Evolutionary conservation across 148 eudicot species (phyloP).

Genomic region (Polygonum maritimum): DNA sequence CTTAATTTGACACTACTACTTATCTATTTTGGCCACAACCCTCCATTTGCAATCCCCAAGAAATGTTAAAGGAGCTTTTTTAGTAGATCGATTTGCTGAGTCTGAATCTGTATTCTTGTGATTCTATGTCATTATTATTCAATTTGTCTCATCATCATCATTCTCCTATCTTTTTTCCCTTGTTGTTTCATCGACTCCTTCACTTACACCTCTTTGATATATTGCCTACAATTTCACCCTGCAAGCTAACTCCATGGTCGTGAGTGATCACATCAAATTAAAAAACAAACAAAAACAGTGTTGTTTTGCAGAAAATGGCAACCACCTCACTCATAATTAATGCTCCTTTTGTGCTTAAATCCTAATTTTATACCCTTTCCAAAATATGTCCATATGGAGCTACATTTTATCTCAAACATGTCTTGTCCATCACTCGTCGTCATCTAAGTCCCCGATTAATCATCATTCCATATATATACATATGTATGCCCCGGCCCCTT

Average conservation of each 20-base stretch:
- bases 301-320: neutral
- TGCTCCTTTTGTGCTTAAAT: neutral
- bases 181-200: neutral
- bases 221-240: neutral
- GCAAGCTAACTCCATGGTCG: neutral
- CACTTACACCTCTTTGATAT: neutral
- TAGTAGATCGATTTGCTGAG: neutral
- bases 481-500: neutral
- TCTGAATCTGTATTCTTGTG: neutral
- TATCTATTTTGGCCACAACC: neutral
- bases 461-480: neutral
- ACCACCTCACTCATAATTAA: neutral
- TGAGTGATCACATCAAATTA: too few relatives aligned
- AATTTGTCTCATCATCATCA: neutral
- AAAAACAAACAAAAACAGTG: neutral
- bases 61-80: neutral
- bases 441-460: neutral
- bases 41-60: slow-evolving; percentile 9
- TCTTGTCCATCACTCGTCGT: neutral
- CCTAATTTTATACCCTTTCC: neutral
- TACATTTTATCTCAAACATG: neutral
- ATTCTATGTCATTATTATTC: neutral
- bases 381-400: neutral
- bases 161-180: neutral
- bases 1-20: neutral